These are phyloP conservation scores for Huntiella moniliformis DNA, from an alignment of 2,329 filamentous ascomycete genomes.

Conservation along the genomic window DNA sequence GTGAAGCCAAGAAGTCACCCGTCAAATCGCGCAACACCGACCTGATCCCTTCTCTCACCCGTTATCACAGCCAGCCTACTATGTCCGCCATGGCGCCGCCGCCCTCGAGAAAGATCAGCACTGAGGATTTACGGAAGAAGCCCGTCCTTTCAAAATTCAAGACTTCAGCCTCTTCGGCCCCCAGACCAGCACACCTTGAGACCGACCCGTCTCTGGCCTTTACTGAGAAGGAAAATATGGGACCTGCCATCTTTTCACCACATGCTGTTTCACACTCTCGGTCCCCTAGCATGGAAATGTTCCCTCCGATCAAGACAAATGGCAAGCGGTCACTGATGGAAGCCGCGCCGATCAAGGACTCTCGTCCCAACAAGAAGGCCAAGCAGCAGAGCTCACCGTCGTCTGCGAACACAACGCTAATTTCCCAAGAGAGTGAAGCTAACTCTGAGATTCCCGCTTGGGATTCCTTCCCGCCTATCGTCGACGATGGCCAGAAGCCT, in stretches of 20 bases:
- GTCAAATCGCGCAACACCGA: conserved; percentile 6
- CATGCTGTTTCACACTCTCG: conserved; percentile 16
- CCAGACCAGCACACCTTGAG: conserved; percentile 28
- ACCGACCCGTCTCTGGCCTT: conserved; percentile 18
- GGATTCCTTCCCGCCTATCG: conserved; percentile 60
- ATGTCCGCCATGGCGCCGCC: conserved; percentile 36
- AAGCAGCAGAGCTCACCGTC: conserved; percentile 25
- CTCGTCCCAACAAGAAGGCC: conserved; percentile 45
- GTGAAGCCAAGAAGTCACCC: conserved; percentile 1
- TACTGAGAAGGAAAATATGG: conserved; percentile 37
- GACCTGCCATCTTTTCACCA: conserved; percentile 30
- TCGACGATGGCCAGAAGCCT: conserved; percentile 79
- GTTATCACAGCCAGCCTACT: conserved; percentile 4
- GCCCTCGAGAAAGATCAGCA: conserved; percentile 35
- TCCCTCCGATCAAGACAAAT: conserved; percentile 14
- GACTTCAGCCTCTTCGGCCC: conserved; percentile 32
- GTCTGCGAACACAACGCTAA: conserved; percentile 17
- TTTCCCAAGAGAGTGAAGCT: conserved; percentile 3
- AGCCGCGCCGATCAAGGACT: conserved; percentile 52
- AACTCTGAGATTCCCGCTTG: conserved; percentile 34
- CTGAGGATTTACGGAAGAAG: conserved; percentile 35
- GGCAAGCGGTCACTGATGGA: conserved; percentile 45
- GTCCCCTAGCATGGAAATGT: conserved; percentile 30
- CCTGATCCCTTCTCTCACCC: neutral
- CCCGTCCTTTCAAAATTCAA: conserved; percentile 41